These are phyloP conservation scores for Trametes maxima DNA, from an alignment of 768 basidiomycete species.

Conservation along the genomic window DNA sequence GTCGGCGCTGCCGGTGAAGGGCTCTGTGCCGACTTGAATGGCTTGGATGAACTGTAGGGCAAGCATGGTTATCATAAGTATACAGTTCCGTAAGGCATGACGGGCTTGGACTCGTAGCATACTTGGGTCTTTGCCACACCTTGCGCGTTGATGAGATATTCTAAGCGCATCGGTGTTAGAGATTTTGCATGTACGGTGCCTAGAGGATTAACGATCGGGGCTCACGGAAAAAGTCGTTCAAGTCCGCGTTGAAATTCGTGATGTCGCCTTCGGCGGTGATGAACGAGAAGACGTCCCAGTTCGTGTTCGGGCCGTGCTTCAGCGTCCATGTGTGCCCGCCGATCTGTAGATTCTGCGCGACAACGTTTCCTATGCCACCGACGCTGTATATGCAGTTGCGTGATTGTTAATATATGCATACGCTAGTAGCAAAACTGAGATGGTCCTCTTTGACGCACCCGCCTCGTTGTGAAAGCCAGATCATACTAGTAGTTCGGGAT, in stretches of 20 bases:
- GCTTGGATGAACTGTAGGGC: slow-evolving; percentile 48
- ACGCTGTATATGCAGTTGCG: not conserved
- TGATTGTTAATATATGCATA: no score
- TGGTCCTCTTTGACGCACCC: slow-evolving; percentile 38
- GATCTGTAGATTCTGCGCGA: slow-evolving; percentile 42
- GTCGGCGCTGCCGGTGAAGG: slow-evolving; percentile 52
- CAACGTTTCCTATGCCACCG: slow-evolving; percentile 53
- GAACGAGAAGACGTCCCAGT: slow-evolving; percentile 61
- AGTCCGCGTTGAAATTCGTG: slow-evolving; percentile 51
- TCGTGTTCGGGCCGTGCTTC: slow-evolving; percentile 57
- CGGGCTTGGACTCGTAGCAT: not conserved
- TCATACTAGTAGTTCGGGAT: slow-evolving; percentile 40
- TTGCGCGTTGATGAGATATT: slow-evolving; percentile 47
- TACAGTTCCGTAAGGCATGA: not conserved
- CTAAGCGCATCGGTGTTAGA: slow-evolving; percentile 30
- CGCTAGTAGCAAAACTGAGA: not conserved
- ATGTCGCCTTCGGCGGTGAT: slow-evolving; percentile 51
- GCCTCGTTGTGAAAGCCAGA: slow-evolving; percentile 59
- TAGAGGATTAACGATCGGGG: not conserved
- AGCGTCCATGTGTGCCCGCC: slow-evolving; percentile 57
- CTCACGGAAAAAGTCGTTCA: slow-evolving; percentile 59
- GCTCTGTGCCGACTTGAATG: slow-evolving; percentile 57
- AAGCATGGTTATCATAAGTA: no score
- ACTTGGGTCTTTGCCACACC: slow-evolving; percentile 52
- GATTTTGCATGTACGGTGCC: not conserved